A percentile compares a stretch with the other conserved stretches of the same genome.
These are phyloP conservation scores for Trichosporon faecale DNA, from an alignment of 1,284 basidiomycete genomes.

Conservation along the genomic window DNA sequence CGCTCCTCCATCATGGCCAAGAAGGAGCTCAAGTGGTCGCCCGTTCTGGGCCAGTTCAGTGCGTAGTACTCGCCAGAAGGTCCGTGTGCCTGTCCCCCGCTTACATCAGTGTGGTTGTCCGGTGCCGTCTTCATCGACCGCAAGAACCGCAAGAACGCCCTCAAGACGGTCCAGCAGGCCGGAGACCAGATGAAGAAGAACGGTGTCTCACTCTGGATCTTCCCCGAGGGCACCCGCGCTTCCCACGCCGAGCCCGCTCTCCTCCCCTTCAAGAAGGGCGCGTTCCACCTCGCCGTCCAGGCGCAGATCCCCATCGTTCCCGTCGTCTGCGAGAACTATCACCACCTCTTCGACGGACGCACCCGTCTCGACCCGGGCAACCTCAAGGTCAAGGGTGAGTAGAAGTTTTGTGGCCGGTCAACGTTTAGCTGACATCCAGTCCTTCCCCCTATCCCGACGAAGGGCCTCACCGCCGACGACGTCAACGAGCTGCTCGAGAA, in stretches of 20 bases:
- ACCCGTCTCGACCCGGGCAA: constrained; percentile 73
- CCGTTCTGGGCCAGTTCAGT: constrained; percentile 82
- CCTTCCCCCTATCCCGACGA: constrained; percentile 56
- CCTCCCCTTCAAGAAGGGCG: constrained; percentile 95
- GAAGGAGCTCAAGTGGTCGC: constrained; percentile 80
- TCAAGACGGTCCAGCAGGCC: constrained; percentile 72
- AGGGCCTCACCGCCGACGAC: constrained; percentile 53
- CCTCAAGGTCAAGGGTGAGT: constrained; percentile 76
- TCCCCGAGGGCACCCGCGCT: constrained; percentile 87
- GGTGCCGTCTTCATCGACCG: constrained; percentile 95
- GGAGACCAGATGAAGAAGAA: constrained; percentile 76
- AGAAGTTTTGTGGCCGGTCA: not conserved
- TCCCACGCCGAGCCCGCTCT: constrained; percentile 64
- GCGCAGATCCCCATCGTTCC: constrained; percentile 78
- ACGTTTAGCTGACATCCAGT: constrained; percentile 62
- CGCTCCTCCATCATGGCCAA: constrained; percentile 89
- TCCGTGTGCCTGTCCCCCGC: not conserved
- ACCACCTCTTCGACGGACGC: constrained; percentile 70
- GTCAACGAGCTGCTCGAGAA: constrained; percentile 52
- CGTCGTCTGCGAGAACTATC: constrained; percentile 92
- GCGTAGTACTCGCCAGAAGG: constrained; percentile 19
- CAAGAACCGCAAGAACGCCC: constrained; percentile 69
- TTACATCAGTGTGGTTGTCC: constrained; percentile 64
- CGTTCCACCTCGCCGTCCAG: constrained; percentile 92
- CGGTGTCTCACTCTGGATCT: constrained; percentile 75